Base-by-base conservation (phyloP, 371 early-diverging fungal species). In the Apophysomyces ossiformis region DNA sequence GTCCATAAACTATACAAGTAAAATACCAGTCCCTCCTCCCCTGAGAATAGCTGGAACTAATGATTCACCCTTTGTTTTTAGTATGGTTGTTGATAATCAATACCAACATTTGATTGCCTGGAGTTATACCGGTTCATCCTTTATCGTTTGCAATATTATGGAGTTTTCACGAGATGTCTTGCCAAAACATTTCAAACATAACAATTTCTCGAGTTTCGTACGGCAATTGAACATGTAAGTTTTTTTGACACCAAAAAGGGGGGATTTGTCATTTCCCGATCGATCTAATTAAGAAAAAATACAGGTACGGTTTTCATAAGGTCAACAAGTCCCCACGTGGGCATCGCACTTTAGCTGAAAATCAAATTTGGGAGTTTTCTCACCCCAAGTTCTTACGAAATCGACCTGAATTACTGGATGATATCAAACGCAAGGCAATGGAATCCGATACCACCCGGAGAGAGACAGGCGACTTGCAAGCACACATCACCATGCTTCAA, bases 311-410 rank as follows among this genome's bases (percentile, higher is more conserved):
- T 4, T 95, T 95, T 74, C 93, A 93, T 84, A 95, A 95, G 71
- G 88, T 93, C 58, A 95, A 91, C 84, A 85, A 93, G 79, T 86
- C 92, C 43, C 93, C 93, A 44, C 85, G 95, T 60, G 95, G 95
- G 1, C 90, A 90, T 71, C 86, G 92, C 50, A 93, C 91, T 13
- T 70, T 87, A 66, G 92, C 91, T 21, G 94, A 93, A 72, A 92
- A 92, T 75, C 95, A 94, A 77, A 89, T 93, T 72, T 96, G 96
- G 96, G 95, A 95, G 79, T 95, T 96, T 75, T 91, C 91, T 58
- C 95, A 96, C 72, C 82, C 90, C 65, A 90, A 92, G 66, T 96
- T 96, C 60, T 63, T 92, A 35, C 87, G 93, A 57, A 89, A 90
- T 67, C 88, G 88, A 16, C 88, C 91, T 32, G 93, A 94, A 67